Evolutionary conservation across 2,329 filamentous ascomycete genomes (phyloP).

Genomic region (Dryadomyces quercivorus): DNA sequence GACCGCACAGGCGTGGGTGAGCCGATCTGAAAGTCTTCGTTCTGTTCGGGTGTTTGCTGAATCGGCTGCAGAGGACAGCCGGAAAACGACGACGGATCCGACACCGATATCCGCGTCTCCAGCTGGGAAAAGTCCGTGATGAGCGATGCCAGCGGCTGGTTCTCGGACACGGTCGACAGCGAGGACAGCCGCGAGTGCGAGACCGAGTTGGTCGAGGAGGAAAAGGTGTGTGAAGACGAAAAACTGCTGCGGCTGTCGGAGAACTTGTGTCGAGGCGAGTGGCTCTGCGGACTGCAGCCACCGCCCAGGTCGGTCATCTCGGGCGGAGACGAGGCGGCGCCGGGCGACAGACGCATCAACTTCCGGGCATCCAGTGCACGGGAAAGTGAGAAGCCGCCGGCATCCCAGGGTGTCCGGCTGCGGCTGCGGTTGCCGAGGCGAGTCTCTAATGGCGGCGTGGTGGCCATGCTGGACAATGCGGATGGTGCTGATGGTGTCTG

Average conservation of each 20-base stretch:
- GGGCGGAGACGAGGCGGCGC: not conserved
- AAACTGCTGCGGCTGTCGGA: constrained; percentile 41
- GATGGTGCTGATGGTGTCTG: constrained; percentile 14
- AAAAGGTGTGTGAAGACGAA: constrained; percentile 34
- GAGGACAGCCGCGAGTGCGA: constrained; percentile 42
- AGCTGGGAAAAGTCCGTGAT: constrained; percentile 24
- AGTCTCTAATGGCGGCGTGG: constrained; percentile 18
- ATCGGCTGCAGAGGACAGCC: too few relatives aligned
- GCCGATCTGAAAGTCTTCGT: constrained; percentile 5
- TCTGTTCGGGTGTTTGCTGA: not conserved
- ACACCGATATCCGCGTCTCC: constrained; percentile 17
- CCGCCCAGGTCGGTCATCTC: not conserved
- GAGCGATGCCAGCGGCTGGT: constrained; percentile 21
- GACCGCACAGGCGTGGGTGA: constrained; percentile 14
- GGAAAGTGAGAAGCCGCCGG: constrained; percentile 34
- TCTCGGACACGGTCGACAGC: constrained; percentile 35
- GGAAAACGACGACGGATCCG: too few relatives aligned
- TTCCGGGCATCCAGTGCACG: constrained; percentile 28
- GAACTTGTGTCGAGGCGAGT: constrained; percentile 28
- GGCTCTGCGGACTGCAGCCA: constrained; percentile 20
- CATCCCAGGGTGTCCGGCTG: constrained; percentile 38
- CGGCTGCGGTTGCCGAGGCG: constrained; percentile 21
- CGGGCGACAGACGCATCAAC: constrained; percentile 14
- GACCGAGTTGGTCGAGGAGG: constrained; percentile 28
- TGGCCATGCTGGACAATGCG: constrained; percentile 12